Conservation (phyloP, 495 filamentous ascomycete species). For the Aspergillus nidulans region DNA sequence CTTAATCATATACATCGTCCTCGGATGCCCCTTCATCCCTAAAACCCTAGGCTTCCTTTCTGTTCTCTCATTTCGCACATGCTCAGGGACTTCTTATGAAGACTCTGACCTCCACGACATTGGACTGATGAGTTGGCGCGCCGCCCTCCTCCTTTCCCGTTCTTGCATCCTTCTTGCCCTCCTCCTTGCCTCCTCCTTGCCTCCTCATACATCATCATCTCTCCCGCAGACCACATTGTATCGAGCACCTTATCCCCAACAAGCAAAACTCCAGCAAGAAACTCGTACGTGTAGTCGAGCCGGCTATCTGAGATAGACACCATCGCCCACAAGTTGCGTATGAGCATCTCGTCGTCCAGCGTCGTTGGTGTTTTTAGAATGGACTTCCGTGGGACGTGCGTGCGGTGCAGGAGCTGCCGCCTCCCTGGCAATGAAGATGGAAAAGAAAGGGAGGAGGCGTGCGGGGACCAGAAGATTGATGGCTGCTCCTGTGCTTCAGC, state of each 20-base stretch:
- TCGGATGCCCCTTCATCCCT: not conserved
- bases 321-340: slow-evolving; percentile 9
- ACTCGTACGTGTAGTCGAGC: slow-evolving; percentile 8
- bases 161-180: not conserved
- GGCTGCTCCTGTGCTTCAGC: not conserved
- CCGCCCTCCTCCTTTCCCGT: not conserved
- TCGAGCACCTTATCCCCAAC: slow-evolving; percentile 7
- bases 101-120: too few species aligned
- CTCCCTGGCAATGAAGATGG: not conserved
- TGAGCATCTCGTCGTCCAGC: slow-evolving; percentile 11
- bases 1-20: not conserved
- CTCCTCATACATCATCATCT: slow-evolving; percentile 5
- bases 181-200: not conserved
- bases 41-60: not conserved
- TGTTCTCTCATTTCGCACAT: not conserved
- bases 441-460: not conserved
- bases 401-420: not conserved
- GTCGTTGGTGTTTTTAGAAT: slow-evolving; percentile 15
- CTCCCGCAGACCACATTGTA: not conserved
- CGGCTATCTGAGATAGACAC: slow-evolving; percentile 4
- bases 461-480: too few species aligned
- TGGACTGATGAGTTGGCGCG: not conserved
- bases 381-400: not conserved
- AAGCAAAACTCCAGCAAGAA: not conserved
- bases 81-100: not conserved